A percentile compares a stretch with the other conserved stretches of the same genome.
These are phyloP conservation scores for Glutinoglossum americanum DNA, from an alignment of 495 filamentous ascomycete species.

Conservation along the genomic window DNA sequence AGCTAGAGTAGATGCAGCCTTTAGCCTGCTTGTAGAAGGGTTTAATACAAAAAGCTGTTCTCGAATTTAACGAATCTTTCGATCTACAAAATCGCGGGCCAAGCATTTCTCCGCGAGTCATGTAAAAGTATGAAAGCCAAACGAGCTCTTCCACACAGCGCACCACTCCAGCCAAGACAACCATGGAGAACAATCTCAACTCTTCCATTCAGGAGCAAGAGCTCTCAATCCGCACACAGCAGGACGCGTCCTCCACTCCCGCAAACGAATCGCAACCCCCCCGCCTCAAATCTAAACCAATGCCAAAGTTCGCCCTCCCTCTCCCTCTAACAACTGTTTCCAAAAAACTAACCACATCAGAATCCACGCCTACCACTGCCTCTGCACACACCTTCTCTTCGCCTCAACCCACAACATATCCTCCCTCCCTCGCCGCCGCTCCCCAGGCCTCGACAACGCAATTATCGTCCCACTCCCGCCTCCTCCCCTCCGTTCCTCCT, in stretches of 20 bases:
- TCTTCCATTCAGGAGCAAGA: neutral
- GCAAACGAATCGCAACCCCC: neutral
- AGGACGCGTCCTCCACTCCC: neutral
- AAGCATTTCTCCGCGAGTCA: neutral
- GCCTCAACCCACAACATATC: constrained; percentile 35
- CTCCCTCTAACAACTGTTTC: neutral
- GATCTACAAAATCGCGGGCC: neutral
- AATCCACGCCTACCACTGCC: constrained; percentile 50
- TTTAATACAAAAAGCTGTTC: too few species aligned
- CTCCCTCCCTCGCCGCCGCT: constrained; percentile 29
- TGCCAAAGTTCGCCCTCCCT: neutral
- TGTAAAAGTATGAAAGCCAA: neutral
- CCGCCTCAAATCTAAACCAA: neutral
- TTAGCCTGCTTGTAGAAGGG: too few species aligned
- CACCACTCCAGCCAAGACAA: too few species aligned
- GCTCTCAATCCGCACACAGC: neutral
- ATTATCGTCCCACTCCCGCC: constrained; percentile 15
- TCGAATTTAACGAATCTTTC: too few species aligned
- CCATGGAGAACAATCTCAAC: neutral
- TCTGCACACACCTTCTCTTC: constrained; percentile 50
- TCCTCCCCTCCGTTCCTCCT: neutral
- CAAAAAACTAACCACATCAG: neutral
- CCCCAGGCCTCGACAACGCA: constrained; percentile 20
- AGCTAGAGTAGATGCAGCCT: too few species aligned
- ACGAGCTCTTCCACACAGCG: too few species aligned